A percentile compares a stretch with the other conserved stretches of the same genome.
Conservation (phyloP, 2,329 filamentous ascomycete species). For the Aspergillus luchuensis region DNA sequence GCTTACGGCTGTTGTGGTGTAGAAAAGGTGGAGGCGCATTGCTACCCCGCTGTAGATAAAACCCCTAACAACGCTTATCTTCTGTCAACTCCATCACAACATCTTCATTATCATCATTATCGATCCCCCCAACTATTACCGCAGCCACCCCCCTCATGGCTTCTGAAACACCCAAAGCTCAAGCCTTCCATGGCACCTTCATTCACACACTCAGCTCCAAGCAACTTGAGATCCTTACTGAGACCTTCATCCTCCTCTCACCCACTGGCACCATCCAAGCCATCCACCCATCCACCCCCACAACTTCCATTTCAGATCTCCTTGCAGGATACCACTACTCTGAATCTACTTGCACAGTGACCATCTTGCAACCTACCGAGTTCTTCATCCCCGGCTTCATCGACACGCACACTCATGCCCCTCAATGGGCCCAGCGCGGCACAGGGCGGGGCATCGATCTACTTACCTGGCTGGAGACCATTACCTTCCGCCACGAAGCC, state of each 20-base stretch:
- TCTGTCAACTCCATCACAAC: conserved; percentile 13
- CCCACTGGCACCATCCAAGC: conserved; percentile 33
- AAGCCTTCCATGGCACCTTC: conserved; percentile 39
- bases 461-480: conserved; percentile 64
- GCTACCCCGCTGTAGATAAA: conserved; percentile 10
- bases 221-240: conserved; percentile 34
- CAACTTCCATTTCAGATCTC: conserved; percentile 26
- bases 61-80: not conserved
- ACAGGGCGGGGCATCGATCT: conserved; percentile 45
- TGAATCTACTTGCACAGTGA: conserved; percentile 30
- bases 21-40: not conserved
- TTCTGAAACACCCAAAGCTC: conserved; percentile 22
- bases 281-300: conserved; percentile 26
- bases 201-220: conserved; percentile 32
- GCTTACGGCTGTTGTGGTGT: not conserved
- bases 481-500: conserved; percentile 67
- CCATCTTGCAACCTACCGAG: conserved; percentile 30
- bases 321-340: conserved; percentile 29
- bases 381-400: conserved; percentile 47
- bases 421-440: conserved; percentile 54
- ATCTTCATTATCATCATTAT: conserved; percentile 8
- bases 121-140: not conserved
- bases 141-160: not conserved
- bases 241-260: conserved; percentile 36
- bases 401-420: conserved; percentile 70